Evolutionary conservation across 805 yeast genomes (phyloP).

Genomic region (Saturnispora serradocipensis): DNA sequence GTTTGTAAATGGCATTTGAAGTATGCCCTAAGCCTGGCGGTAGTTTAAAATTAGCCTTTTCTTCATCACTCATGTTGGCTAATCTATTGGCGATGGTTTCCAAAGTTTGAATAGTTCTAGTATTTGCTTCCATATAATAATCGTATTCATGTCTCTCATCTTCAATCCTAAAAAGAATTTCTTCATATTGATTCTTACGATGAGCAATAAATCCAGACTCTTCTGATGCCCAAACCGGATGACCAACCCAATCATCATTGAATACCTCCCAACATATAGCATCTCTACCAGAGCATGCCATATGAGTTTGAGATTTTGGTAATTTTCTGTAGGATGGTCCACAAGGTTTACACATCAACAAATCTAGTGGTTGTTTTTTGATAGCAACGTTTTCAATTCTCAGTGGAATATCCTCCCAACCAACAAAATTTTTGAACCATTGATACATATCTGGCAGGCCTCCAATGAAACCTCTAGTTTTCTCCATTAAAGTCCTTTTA

Average conservation of each 20-base stretch:
- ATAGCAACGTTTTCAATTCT: constrained; percentile 80
- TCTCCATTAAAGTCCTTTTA: constrained; percentile 67
- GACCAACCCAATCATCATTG: constrained; percentile 99
- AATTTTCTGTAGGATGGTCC: constrained; percentile 92
- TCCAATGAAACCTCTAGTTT: constrained; percentile 82
- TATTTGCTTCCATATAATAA: constrained; percentile 87
- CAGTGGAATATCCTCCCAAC: constrained; percentile 75
- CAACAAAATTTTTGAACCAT: constrained; percentile 91
- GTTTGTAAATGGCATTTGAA: constrained; percentile 84
- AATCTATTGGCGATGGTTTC: constrained; percentile 93
- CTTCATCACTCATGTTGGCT: constrained; percentile 87
- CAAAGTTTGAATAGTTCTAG: constrained; percentile 88
- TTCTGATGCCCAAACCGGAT: constrained; percentile 99
- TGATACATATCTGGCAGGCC: constrained; percentile 65
- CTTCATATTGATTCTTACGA: constrained; percentile 96
- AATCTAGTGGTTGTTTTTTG: constrained; percentile 85
- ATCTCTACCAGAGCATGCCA: constrained; percentile 98
- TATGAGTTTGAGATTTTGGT: constrained; percentile 87
- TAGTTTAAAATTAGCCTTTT: constrained; percentile 65
- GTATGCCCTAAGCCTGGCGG: constrained; percentile 93
- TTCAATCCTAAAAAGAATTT: constrained; percentile 86
- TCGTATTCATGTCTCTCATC: constrained; percentile 98
- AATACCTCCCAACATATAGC: constrained; percentile 99
- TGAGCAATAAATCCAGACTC: constrained; percentile 99
- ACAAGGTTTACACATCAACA: constrained; percentile 83